Evolutionary conservation across 129 eudicot species (phyloP), one percentile per base, ranked within the genome.

Genomic region (Sambucus nigra): DNA sequence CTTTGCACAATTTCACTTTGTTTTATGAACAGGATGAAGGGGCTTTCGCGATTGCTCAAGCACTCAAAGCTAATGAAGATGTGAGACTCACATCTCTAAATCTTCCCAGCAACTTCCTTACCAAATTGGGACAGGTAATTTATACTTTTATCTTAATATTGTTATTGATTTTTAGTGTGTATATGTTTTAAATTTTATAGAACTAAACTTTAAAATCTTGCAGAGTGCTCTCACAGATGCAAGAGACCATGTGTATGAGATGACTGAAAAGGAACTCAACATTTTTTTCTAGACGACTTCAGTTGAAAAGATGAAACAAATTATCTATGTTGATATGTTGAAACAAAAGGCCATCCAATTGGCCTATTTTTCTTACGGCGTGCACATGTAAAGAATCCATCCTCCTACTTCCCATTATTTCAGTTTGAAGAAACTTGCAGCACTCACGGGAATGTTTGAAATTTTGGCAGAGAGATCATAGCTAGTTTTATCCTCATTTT

Each of bases 181-280:
- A 6, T 44, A 14, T 26, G 26, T 11, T 54, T 26, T n/a, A 16
- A 42, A 14, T 42, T n/a, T 42, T 1, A 35, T 70, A 24, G 31
- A 51, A 46, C n/a, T 23, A 40, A 44, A 31, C 47, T 59, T 18
- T 38, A 61, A 32, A 46, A 53, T 52, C 27, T 31, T 59, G 85
- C 91, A 91, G 95, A 82, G 94, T 79, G 94, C 95, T 57, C 63
- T 91, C 28, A 69, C 78, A 5, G 98, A 91, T 72, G 98, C 98
- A 66, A 74, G 81, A 29, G 97, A 89, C 39, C 97, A 89, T 50
- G 97, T 89, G 38, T 72, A 57, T 29, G 97, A 89, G 82, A 85
- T 91, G 95, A 91, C 59, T 52, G 98, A 80, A 68, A 82, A 91
- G 66, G 98, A 91, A 66, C 58, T 91, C 35, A 60, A 59, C n/a